Conservation (phyloP, 345 rosid species). For the Jatropha curcas region DNA sequence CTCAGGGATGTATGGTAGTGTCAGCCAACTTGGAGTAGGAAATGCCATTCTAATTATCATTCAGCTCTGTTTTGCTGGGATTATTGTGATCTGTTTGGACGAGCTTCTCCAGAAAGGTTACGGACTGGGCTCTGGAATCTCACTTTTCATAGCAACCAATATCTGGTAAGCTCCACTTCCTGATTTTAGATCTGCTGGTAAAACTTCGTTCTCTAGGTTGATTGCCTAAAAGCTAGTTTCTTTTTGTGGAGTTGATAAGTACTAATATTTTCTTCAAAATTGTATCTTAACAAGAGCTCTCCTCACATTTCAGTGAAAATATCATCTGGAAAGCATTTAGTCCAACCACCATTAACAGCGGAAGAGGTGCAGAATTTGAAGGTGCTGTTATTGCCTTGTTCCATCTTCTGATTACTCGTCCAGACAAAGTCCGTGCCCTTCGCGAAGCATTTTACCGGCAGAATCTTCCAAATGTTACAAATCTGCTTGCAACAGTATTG, state of each 20-base stretch:
- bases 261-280: not conserved
- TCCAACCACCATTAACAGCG: constrained; percentile 82
- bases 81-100: constrained; percentile 78
- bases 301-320: constrained; percentile 53
- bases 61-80: constrained; percentile 82
- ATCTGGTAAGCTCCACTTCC: constrained; percentile 52
- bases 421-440: constrained; percentile 73
- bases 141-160: constrained; percentile 88
- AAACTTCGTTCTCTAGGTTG: not conserved
- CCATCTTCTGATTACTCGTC: constrained; percentile 71
- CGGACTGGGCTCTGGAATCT: constrained; percentile 81
- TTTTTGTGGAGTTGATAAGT: not conserved
- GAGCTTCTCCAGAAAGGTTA: constrained; percentile 86
- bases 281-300: not conserved
- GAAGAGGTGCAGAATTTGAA: constrained; percentile 88
- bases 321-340: constrained; percentile 88
- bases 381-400: constrained; percentile 86
- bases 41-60: constrained; percentile 76
- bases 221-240: not conserved
- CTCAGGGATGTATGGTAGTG: constrained; percentile 84
- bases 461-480: constrained; percentile 82
- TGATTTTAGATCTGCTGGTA: not conserved
- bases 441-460: constrained; percentile 85
- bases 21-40: constrained; percentile 77
- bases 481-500: constrained; percentile 82